Evolutionary conservation across 495 filamentous ascomycete genomes (phyloP).

Genomic region (Annulohypoxylon bovei): DNA sequence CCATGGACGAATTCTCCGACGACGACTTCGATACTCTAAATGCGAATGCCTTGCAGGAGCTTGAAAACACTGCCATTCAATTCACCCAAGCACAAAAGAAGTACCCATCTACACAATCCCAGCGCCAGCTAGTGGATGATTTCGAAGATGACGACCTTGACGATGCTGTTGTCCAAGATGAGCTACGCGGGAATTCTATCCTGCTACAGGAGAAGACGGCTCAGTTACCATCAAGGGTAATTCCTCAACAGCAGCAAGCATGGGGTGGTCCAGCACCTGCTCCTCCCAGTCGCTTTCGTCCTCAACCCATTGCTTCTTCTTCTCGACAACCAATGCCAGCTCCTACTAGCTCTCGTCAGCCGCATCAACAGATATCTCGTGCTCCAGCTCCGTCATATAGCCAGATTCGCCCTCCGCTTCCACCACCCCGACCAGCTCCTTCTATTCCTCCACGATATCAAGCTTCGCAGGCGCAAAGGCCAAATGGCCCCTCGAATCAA

Average conservation of each 20-base stretch:
- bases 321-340: slow-evolving; percentile 7
- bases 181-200: slow-evolving; percentile 11
- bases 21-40: slow-evolving; percentile 60
- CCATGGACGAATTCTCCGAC: slow-evolving; percentile 61
- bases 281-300: slow-evolving; percentile 30
- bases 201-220: slow-evolving; percentile 21
- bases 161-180: slow-evolving; percentile 45
- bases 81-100: slow-evolving; percentile 55
- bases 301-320: slow-evolving; percentile 26
- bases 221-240: slow-evolving; percentile 31
- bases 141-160: slow-evolving; percentile 51
- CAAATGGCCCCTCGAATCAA: slow-evolving; percentile 25
- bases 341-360: slow-evolving; percentile 33
- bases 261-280: slow-evolving; percentile 34
- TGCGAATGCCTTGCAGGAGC: slow-evolving; percentile 53
- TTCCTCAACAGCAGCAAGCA: slow-evolving; percentile 30
- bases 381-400: slow-evolving; percentile 29
- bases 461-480: slow-evolving; percentile 41
- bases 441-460: slow-evolving; percentile 41
- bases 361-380: slow-evolving; percentile 40
- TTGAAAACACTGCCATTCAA: slow-evolving; percentile 60
- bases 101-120: slow-evolving; percentile 37
- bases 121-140: slow-evolving; percentile 30
- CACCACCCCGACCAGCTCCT: slow-evolving; percentile 39
- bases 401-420: slow-evolving; percentile 41